phyloP scores from a whole-genome alignment of 1,284 basidiomycete genomes.

The Peniophora sp. region DNA sequence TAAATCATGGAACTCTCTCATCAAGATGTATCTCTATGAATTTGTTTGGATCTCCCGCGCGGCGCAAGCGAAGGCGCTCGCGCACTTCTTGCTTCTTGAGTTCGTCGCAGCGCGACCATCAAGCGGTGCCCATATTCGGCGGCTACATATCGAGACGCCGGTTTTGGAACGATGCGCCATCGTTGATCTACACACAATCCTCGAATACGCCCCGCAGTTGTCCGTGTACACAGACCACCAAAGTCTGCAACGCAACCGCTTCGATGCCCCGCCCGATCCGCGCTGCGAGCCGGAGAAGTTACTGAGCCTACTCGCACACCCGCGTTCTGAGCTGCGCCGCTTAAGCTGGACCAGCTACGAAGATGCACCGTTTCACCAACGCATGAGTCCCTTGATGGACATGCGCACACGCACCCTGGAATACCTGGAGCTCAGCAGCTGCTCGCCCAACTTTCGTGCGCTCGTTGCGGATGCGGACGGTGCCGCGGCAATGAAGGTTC shows the following conservation, averaged over 20 bases:
- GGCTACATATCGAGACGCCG: constrained; percentile 64
- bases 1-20: constrained; percentile 44
- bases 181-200: constrained; percentile 53
- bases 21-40: constrained; percentile 51
- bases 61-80: constrained; percentile 49
- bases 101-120: constrained; percentile 28
- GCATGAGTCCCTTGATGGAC: constrained; percentile 44
- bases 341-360: constrained; percentile 67
- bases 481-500: constrained; percentile 19
- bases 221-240: constrained; percentile 55
- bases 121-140: constrained; percentile 49
- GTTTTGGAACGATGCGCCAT: constrained; percentile 58
- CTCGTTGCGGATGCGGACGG: constrained; percentile 18
- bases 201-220: constrained; percentile 53
- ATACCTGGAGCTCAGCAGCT: constrained; percentile 51
- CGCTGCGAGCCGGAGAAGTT: constrained; percentile 44
- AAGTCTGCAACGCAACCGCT: constrained; percentile 47
- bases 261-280: constrained; percentile 35
- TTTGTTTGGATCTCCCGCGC: constrained; percentile 59
- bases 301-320: constrained; percentile 48
- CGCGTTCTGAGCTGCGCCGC: constrained; percentile 40
- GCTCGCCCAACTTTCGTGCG: constrained; percentile 19
- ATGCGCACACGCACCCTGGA: constrained; percentile 40
- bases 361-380: constrained; percentile 49
- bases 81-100: constrained; percentile 43